Evolutionary conservation across 768 basidiomycete genomes (phyloP).

Genomic region (Xerocomus brunneocitrinus): DNA sequence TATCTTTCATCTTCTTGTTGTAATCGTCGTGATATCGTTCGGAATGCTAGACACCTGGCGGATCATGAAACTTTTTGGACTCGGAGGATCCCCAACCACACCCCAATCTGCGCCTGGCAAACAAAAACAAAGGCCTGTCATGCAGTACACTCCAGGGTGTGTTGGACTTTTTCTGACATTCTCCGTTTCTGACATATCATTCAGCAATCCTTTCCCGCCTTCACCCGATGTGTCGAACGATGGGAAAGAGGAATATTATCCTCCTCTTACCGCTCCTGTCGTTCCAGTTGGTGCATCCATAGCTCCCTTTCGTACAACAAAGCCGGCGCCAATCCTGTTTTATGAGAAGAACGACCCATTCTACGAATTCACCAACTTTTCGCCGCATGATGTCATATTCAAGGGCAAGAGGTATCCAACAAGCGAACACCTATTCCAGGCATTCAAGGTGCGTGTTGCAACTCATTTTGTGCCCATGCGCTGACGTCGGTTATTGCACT

Average conservation of each 20-base stretch:
- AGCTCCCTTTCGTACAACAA: slow-evolving; percentile 24
- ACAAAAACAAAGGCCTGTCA: slow-evolving; percentile 21
- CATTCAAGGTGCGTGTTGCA: slow-evolving; percentile 50
- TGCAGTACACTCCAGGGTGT: slow-evolving; percentile 25
- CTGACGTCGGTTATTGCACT: neutral
- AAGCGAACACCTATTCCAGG: slow-evolving; percentile 74
- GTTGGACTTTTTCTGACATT: neutral
- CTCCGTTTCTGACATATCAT: neutral
- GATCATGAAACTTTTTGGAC: slow-evolving; percentile 31
- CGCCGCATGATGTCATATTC: slow-evolving; percentile 58
- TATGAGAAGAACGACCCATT: slow-evolving; percentile 61
- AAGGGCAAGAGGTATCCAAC: slow-evolving; percentile 66
- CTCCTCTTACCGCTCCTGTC: slow-evolving; percentile 31
- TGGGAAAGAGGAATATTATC: slow-evolving; percentile 21
- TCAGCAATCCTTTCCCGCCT: slow-evolving; percentile 10
- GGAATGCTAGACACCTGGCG: slow-evolving; percentile 32
- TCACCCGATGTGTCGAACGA: slow-evolving; percentile 6
- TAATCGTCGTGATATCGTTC: slow-evolving; percentile 18
- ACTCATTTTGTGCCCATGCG: neutral
- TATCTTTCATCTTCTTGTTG: slow-evolving; percentile 17
- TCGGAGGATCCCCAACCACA: slow-evolving; percentile 26
- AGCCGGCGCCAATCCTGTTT: slow-evolving; percentile 46
- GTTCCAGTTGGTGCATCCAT: slow-evolving; percentile 26
- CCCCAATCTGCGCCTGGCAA: slow-evolving; percentile 18
- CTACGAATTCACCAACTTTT: slow-evolving; percentile 75